Percentiles rank a stretch among this genome's conserved stretches.
Conservation (phyloP, 495 filamentous ascomycete species). For the Cetradonia linearis region DNA sequence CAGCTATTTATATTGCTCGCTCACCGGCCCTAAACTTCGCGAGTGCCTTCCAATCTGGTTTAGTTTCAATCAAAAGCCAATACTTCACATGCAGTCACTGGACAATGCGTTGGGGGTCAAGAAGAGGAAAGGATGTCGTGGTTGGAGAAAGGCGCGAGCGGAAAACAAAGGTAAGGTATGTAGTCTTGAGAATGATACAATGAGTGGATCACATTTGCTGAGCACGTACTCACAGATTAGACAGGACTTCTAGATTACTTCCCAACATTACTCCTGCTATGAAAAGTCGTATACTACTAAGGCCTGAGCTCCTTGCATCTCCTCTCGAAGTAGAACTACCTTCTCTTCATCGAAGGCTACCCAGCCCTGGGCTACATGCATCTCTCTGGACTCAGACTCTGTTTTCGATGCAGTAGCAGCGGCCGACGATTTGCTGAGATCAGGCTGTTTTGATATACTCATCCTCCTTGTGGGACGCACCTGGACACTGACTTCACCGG, state of each 20-base stretch:
- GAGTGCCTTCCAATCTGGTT: too few species aligned
- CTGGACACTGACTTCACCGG: conserved; percentile 45
- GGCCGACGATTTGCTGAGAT: background rate
- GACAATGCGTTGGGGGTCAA: too few species aligned
- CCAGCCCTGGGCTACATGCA: conserved; percentile 47
- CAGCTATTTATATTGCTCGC: too few species aligned
- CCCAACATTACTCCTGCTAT: conserved; percentile 28
- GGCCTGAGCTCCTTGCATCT: conserved; percentile 52
- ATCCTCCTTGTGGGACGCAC: conserved; percentile 34
- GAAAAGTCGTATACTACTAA: conserved; percentile 91
- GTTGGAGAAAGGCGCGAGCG: too few species aligned
- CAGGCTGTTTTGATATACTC: background rate
- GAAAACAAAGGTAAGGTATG: too few species aligned
- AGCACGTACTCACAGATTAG: background rate
- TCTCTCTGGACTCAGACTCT: conserved; percentile 26
- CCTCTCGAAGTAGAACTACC: conserved; percentile 75
- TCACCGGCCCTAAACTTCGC: too few species aligned
- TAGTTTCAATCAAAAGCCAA: too few species aligned
- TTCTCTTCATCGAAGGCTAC: conserved; percentile 91
- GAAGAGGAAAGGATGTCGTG: too few species aligned
- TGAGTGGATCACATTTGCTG: background rate
- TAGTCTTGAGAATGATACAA: background rate
- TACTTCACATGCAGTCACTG: too few species aligned
- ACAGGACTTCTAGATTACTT: background rate
- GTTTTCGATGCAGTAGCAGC: conserved; percentile 17